A percentile compares a stretch with the other conserved stretches of the same genome.
Evolutionary conservation across 2,329 filamentous ascomycete species (phyloP).

Genomic region (Grosmannia huntii): DNA sequence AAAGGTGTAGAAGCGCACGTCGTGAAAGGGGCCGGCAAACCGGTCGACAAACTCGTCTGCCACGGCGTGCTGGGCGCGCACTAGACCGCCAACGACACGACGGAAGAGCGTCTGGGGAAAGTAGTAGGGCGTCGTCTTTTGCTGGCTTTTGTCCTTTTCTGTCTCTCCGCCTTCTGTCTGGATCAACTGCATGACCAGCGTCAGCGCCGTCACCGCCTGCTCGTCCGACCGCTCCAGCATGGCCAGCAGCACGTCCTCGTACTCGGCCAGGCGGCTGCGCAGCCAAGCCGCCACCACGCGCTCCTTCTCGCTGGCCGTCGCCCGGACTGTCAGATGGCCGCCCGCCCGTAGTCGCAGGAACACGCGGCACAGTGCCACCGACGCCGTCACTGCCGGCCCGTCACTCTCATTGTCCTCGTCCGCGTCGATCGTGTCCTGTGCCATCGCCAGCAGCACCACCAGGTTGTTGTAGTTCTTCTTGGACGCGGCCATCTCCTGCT

Average conservation of each 20-base stretch:
- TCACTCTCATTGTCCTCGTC: neutral
- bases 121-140: conserved; percentile 26
- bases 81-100: conserved; percentile 45
- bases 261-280: conserved; percentile 60
- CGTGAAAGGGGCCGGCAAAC: conserved; percentile 68
- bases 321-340: conserved; percentile 55
- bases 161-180: conserved; percentile 51
- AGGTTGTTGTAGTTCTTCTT: conserved; percentile 91
- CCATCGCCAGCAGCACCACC: conserved; percentile 51
- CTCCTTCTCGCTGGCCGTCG: conserved; percentile 59
- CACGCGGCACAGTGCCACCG: conserved; percentile 72
- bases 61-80: conserved; percentile 32
- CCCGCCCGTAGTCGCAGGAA: conserved; percentile 71
- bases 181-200: conserved; percentile 68
- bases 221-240: conserved; percentile 49
- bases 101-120: conserved; percentile 59
- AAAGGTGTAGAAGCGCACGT: conserved; percentile 75
- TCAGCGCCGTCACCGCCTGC: conserved; percentile 58
- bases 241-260: conserved; percentile 46
- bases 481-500: conserved; percentile 72
- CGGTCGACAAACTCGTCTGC: conserved; percentile 63
- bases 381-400: conserved; percentile 46
- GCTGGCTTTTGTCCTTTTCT: neutral
- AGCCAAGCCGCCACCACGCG: conserved; percentile 66
- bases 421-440: conserved; percentile 26